Conservation (phyloP, 177 flowering plant species). For the Vitis hybrid region DNA sequence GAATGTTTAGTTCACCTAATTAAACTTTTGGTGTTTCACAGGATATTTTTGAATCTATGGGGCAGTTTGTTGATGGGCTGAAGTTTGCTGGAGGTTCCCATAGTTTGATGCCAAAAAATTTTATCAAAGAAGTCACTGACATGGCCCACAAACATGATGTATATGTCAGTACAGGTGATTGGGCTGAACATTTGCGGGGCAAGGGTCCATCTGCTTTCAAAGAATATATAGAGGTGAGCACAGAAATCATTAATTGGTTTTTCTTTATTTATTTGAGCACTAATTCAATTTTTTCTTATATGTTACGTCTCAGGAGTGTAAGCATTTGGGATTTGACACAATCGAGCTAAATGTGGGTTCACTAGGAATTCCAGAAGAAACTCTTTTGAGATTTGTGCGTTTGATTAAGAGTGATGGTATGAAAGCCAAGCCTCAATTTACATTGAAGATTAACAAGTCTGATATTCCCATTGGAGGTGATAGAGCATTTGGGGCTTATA, state of each 20-base stretch:
- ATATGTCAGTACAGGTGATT: constrained; percentile 90
- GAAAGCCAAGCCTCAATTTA: constrained; percentile 78
- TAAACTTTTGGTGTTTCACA: constrained; percentile 19
- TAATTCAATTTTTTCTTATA: not conserved
- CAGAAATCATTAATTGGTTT: not conserved
- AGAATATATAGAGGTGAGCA: constrained; percentile 73
- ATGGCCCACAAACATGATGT: constrained; percentile 82
- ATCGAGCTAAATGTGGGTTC: constrained; percentile 82
- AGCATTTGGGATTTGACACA: constrained; percentile 83
- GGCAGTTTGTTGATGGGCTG: constrained; percentile 83
- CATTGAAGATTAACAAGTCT: constrained; percentile 69
- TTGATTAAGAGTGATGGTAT: constrained; percentile 76
- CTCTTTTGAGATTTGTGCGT: constrained; percentile 78
- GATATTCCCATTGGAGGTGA: constrained; percentile 58
- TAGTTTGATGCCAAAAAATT: constrained; percentile 65
- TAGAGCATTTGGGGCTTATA: constrained; percentile 87
- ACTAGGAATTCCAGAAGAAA: constrained; percentile 81
- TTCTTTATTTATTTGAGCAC: not conserved
- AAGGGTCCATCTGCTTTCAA: constrained; percentile 70
- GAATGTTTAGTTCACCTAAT: not conserved
- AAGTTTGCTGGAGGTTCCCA: constrained; percentile 84
- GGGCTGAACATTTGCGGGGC: constrained; percentile 82
- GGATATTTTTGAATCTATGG: constrained; percentile 86
- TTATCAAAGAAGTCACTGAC: constrained; percentile 61
- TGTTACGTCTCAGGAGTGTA: constrained; percentile 64